Percentiles rank a stretch among this genome's conserved stretches.
Evolutionary conservation across 2,329 filamentous ascomycete genomes (phyloP).

Genomic region (Alternaria sp.): DNA sequence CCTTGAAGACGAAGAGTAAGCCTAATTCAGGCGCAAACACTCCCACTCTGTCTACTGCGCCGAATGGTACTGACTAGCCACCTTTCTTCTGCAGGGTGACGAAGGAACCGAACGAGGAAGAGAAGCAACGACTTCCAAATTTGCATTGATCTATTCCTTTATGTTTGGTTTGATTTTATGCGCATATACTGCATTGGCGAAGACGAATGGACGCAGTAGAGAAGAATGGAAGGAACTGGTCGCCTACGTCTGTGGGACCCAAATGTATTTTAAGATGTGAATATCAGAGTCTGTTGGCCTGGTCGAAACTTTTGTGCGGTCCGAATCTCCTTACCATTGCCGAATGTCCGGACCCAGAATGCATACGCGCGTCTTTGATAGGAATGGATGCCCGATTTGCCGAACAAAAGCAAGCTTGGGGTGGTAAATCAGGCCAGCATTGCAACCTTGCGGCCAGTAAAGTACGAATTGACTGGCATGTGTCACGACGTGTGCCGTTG

Average conservation of each 20-base stretch:
- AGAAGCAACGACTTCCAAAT: conserved; percentile 13
- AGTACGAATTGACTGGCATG: background rate
- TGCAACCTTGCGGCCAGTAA: background rate
- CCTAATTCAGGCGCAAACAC: conserved; percentile 43
- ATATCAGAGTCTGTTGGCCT: conserved; percentile 7
- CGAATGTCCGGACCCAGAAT: background rate
- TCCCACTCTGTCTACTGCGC: conserved; percentile 34
- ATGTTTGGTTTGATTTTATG: conserved; percentile 11
- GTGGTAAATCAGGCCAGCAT: background rate
- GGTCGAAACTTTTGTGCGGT: conserved; percentile 3
- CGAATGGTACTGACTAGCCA: conserved; percentile 42
- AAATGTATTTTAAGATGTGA: conserved; percentile 18
- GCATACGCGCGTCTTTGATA: background rate
- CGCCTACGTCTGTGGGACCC: background rate
- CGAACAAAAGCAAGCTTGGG: background rate
- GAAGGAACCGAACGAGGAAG: conserved; percentile 8
- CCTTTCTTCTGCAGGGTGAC: conserved; percentile 13
- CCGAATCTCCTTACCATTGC: background rate
- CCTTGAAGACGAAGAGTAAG: conserved; percentile 62
- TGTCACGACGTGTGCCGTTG: background rate
- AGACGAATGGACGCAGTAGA: background rate
- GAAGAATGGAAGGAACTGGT: background rate
- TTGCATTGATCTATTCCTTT: conserved; percentile 23
- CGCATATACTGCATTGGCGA: conserved; percentile 15
- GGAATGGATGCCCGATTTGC: background rate